phyloP scores from a whole-genome alignment of 2,329 filamentous ascomycete genomes.

The Hymenoscyphus repandus region DNA sequence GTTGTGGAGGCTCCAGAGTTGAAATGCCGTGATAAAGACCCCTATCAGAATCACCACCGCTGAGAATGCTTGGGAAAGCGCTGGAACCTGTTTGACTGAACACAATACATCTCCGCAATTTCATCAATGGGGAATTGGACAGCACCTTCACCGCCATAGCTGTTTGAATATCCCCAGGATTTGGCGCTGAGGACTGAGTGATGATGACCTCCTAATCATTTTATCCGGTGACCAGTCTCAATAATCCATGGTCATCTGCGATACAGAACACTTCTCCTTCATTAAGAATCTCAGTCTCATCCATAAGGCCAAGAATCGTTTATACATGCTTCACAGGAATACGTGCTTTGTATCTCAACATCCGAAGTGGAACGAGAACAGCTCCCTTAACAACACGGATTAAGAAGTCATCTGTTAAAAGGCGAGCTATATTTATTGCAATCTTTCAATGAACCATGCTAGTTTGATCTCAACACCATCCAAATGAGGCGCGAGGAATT shows the following conservation, averaged over 20 bases:
- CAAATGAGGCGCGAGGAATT: conserved; percentile 57
- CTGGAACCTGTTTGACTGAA: conserved; percentile 68
- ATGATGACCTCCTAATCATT: conserved; percentile 42
- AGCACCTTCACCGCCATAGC: conserved; percentile 59
- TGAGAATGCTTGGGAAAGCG: conserved; percentile 75
- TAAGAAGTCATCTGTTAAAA: conserved; percentile 67
- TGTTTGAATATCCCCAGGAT: conserved; percentile 74
- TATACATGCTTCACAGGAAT: conserved; percentile 66
- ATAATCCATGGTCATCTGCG: conserved; percentile 35
- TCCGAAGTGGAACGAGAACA: conserved; percentile 63
- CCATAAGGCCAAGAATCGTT: conserved; percentile 77
- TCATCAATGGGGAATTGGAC: conserved; percentile 50
- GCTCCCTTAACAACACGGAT: conserved; percentile 63
- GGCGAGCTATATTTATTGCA: conserved; percentile 53
- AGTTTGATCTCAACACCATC: conserved; percentile 58
- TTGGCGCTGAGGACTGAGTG: conserved; percentile 71
- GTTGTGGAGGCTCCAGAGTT: conserved; percentile 49
- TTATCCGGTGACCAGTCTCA: conserved; percentile 26
- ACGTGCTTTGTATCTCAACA: conserved; percentile 72
- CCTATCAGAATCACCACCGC: conserved; percentile 79
- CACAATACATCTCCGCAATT: conserved; percentile 67
- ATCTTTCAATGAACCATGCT: conserved; percentile 53
- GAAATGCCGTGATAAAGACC: conserved; percentile 79
- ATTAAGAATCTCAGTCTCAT: conserved; percentile 65
- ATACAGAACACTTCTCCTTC: conserved; percentile 66